Evolutionary conservation across 2,329 filamentous ascomycete species (phyloP).

Genomic region (Alternaria arborescens): DNA sequence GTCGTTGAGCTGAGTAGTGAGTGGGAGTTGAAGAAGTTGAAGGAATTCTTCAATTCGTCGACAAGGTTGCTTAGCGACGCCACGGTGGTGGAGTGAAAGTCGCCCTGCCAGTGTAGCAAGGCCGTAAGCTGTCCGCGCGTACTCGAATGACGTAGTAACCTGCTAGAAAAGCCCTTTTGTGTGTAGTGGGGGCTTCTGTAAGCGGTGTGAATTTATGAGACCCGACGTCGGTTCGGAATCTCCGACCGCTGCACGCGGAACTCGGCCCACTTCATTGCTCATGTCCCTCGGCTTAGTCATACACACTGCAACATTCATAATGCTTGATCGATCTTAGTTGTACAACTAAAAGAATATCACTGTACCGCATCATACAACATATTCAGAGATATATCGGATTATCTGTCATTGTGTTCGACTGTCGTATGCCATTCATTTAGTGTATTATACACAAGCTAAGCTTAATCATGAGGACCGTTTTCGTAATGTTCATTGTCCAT

Average conservation of each 20-base stretch:
- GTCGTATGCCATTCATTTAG: conserved; percentile 18
- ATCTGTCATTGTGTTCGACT: not conserved
- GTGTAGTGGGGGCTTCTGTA: conserved; percentile 28
- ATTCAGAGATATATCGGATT: not conserved
- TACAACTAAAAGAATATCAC: not conserved
- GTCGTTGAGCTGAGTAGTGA: conserved; percentile 38
- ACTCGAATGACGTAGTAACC: conserved; percentile 28
- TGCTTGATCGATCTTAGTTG: not conserved
- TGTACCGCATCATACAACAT: not conserved
- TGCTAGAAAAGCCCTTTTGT: conserved; percentile 23
- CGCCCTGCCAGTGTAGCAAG: conserved; percentile 28
- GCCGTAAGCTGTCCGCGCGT: conserved; percentile 21
- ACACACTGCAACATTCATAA: not conserved
- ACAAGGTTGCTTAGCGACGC: conserved; percentile 45
- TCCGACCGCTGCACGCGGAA: conserved; percentile 18
- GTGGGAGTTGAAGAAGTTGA: conserved; percentile 46
- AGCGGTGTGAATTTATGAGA: conserved; percentile 25
- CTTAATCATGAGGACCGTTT: conserved; percentile 21
- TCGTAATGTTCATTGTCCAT: conserved; percentile 27
- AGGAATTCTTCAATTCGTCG: conserved; percentile 49
- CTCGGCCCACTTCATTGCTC: conserved; percentile 9
- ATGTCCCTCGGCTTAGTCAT: conserved; percentile 20
- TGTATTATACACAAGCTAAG: conserved; percentile 29
- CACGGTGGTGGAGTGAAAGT: conserved; percentile 40
- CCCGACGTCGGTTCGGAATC: conserved; percentile 28